These are phyloP conservation scores for Acer negundo DNA, from an alignment of 345 rosid genomes.

Conservation along the genomic window DNA sequence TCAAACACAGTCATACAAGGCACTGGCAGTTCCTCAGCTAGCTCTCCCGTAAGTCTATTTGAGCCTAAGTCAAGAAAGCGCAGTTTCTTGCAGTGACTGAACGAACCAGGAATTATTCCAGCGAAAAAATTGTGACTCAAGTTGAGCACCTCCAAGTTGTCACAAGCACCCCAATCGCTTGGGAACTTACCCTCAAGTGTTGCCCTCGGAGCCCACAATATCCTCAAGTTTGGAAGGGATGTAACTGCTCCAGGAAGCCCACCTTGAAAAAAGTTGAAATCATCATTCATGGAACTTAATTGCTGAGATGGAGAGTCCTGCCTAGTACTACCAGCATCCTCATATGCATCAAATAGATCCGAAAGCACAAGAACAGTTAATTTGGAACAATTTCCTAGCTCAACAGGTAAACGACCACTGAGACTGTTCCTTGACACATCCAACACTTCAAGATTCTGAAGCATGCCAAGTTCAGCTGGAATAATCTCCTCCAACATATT, in stretches of 20 bases:
- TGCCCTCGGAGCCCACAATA: slow-evolving; percentile 89
- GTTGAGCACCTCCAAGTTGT: slow-evolving; percentile 74
- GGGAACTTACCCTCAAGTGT: slow-evolving; percentile 66
- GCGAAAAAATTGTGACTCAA: slow-evolving; percentile 72
- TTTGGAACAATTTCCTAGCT: slow-evolving; percentile 70
- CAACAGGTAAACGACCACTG: slow-evolving; percentile 69
- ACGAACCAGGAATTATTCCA: slow-evolving; percentile 53
- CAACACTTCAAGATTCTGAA: slow-evolving; percentile 75
- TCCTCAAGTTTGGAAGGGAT: slow-evolving; percentile 64
- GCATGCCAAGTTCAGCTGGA: slow-evolving; percentile 67
- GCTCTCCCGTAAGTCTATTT: slow-evolving; percentile 65
- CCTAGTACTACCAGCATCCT: slow-evolving; percentile 37
- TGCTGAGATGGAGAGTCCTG: slow-evolving; percentile 40
- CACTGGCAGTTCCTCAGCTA: slow-evolving; percentile 52
- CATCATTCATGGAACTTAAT: slow-evolving; percentile 49
- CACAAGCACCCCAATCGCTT: slow-evolving; percentile 71
- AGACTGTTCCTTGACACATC: slow-evolving; percentile 87
- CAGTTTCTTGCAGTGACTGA: slow-evolving; percentile 64
- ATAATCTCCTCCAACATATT: slow-evolving; percentile 79
- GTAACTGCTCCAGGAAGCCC: slow-evolving; percentile 59
- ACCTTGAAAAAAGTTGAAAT: slow-evolving; percentile 80
- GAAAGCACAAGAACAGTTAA: slow-evolving; percentile 82
- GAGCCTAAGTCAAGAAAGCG: slow-evolving; percentile 70
- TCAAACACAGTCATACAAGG: slow-evolving; percentile 90
- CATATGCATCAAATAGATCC: slow-evolving; percentile 48